phyloP scores from a whole-genome alignment of 495 filamentous ascomycete species.

The Usnea hakonensis region DNA sequence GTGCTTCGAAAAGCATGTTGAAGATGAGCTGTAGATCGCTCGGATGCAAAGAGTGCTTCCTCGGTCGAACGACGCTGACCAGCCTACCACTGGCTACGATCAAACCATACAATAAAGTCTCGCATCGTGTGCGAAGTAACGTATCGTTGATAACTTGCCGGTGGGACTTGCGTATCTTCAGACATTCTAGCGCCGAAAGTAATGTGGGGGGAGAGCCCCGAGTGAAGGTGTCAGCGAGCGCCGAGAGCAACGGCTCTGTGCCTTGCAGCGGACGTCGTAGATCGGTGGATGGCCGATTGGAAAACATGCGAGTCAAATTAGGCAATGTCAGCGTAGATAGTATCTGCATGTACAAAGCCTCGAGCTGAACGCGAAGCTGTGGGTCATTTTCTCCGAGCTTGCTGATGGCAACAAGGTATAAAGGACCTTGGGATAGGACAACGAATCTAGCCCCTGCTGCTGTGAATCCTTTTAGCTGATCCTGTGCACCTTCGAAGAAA shows the following conservation, averaged over 20 bases:
- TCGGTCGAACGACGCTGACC: conserved; percentile 87
- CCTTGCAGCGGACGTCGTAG: conserved; percentile 87
- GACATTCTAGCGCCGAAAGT: conserved; percentile 82
- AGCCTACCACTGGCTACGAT: conserved; percentile 90
- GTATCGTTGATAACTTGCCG: conserved; percentile 79
- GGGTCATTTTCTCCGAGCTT: conserved; percentile 80
- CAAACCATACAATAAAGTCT: conserved; percentile 80
- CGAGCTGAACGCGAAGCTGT: conserved; percentile 80
- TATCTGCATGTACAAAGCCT: conserved; percentile 96
- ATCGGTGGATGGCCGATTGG: conserved; percentile 82
- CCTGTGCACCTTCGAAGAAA: conserved; percentile 75
- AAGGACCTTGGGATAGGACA: conserved; percentile 68
- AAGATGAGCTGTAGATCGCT: conserved; percentile 95
- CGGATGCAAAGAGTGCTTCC: conserved; percentile 91
- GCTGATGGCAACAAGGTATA: conserved; percentile 92
- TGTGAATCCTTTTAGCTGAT: conserved; percentile 71
- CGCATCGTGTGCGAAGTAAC: conserved; percentile 66
- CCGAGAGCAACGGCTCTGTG: conserved; percentile 83
- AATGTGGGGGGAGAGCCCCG: conserved; percentile 83
- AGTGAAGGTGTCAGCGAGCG: conserved; percentile 89
- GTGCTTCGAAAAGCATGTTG: conserved; percentile 98
- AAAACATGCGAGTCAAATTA: conserved; percentile 80
- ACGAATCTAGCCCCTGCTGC: conserved; percentile 80
- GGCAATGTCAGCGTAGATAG: conserved; percentile 89
- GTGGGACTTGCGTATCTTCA: conserved; percentile 79